phyloP scores from a whole-genome alignment of 352 stramenopile genomes.

The Globisporangium okanoganense region DNA sequence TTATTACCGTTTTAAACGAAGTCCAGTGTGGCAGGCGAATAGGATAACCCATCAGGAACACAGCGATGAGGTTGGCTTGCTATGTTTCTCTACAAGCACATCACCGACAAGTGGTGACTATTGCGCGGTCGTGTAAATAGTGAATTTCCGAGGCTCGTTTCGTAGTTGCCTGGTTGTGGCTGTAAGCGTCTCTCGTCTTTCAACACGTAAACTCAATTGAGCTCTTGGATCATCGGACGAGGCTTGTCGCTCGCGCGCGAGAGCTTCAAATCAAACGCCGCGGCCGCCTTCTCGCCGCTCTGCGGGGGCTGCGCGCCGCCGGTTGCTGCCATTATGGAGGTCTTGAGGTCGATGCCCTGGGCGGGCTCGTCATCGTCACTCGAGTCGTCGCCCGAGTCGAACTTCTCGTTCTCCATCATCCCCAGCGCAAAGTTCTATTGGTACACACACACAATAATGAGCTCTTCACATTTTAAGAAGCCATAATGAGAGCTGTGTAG shows the following conservation, averaged over 20 bases:
- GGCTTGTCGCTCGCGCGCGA: conserved; percentile 35
- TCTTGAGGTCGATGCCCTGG: conserved; percentile 23
- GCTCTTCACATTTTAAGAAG: too few relatives aligned
- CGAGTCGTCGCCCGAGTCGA: conserved; percentile 21
- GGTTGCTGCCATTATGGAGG: conserved; percentile 2
- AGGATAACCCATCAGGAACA: too few relatives aligned
- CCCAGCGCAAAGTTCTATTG: conserved; percentile 72
- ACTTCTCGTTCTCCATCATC: conserved; percentile 47
- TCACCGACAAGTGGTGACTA: neutral
- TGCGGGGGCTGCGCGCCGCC: neutral
- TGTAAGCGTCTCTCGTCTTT: neutral
- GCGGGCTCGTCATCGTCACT: conserved; percentile 22
- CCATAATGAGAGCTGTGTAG: too few relatives aligned
- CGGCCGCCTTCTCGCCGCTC: neutral
- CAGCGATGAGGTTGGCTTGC: too few relatives aligned
- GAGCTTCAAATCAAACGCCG: conserved; percentile 32
- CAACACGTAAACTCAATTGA: conserved; percentile 31
- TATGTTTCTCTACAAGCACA: neutral
- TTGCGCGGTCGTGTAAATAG: neutral
- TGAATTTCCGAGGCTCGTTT: neutral
- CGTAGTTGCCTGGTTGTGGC: neutral
- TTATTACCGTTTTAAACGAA: too few relatives aligned
- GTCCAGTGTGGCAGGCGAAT: too few relatives aligned
- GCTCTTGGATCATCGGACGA: conserved; percentile 67
- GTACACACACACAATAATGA: neutral